Base-by-base conservation (phyloP, 345 rosid species). In the Hibiscus syriacus region DNA sequence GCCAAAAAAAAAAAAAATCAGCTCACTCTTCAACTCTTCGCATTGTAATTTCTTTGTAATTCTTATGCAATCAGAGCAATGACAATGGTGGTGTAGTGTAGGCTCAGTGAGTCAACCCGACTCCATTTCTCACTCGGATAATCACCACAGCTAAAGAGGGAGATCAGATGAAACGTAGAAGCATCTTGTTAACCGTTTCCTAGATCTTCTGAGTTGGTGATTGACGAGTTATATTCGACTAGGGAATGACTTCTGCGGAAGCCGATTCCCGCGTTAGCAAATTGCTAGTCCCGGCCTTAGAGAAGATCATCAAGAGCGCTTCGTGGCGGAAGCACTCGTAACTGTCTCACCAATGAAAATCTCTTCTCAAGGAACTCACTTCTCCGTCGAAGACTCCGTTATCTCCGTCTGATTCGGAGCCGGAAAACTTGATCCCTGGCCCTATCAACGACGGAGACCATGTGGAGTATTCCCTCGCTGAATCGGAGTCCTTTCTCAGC, bases 241-340 rank as follows among this genome's bases (percentile, higher is more conserved):
- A 71, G 90, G 97, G 98, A 84, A 93, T 93, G 99, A 92, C 99
- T 87, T 93, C 98, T 72, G 74, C 94, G 91, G 98, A 89, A 86
- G 98, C 90, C 86, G 92, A 87, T 85, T 90, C 97, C 96, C 94
- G 97, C 81, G 66, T 93, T 74, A 82, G 74, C 76, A 87, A 73
- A 74, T 83, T 86, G 20, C 67, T 90, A 55, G 82, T 79, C 72
- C 98, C 96, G 2, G 90, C 95, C 71, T 70, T 93, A 7, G 98
- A 93, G 57, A 87, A 86, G 83, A 81, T 93, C 79, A 77, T 90
- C 27, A 93, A 93, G 80, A 87, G 87, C 77, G 95, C 92, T 25
- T 94, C 99, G 1, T 94, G 97, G 99, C 85, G 97, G 10, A 94
- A 94, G 68, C 99, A 94, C 87, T 87, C 96, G 16, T 91, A 89